Percentiles rank a stretch among this genome's conserved stretches.
Evolutionary conservation across 768 basidiomycete genomes (phyloP).

Genomic region (Panaeolus papilionaceus): DNA sequence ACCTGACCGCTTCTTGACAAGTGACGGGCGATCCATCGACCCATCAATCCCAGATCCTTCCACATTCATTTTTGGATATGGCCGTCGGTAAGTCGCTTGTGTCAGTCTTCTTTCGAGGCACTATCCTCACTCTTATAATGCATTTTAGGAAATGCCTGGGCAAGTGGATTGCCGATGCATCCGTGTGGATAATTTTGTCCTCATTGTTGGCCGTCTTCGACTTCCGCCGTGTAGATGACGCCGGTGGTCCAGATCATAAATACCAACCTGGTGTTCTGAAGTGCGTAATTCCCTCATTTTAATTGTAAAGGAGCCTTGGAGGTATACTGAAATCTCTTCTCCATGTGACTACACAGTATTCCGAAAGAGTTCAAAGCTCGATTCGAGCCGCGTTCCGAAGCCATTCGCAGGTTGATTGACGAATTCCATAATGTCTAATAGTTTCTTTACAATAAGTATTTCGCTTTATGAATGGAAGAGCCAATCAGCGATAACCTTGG

Average conservation of each 20-base stretch:
- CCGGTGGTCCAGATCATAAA: neutral
- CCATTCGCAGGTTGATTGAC: neutral
- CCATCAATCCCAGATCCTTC: conserved; percentile 18
- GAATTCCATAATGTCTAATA: neutral
- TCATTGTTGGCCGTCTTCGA: neutral
- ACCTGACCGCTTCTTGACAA: conserved; percentile 29
- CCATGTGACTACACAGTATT: neutral
- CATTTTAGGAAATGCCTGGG: conserved; percentile 10
- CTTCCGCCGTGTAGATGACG: neutral
- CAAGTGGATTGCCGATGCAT: conserved; percentile 5
- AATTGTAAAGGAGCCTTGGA: neutral
- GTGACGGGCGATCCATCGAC: conserved; percentile 21
- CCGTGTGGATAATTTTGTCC: neutral
- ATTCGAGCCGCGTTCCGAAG: neutral
- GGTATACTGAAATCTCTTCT: neutral
- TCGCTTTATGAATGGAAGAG: too few species aligned
- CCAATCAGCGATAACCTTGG: too few species aligned
- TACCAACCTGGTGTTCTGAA: neutral
- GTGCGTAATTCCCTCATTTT: neutral
- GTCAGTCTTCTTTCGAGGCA: too few species aligned
- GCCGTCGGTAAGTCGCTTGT: conserved; percentile 4
- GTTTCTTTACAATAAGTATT: too few species aligned
- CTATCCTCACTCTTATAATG: too few species aligned
- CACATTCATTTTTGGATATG: conserved; percentile 17
- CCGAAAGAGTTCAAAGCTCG: conserved; percentile 1